Conservation (phyloP, 2,329 filamentous ascomycete genomes). For the Trichoderma pleuroti region DNA sequence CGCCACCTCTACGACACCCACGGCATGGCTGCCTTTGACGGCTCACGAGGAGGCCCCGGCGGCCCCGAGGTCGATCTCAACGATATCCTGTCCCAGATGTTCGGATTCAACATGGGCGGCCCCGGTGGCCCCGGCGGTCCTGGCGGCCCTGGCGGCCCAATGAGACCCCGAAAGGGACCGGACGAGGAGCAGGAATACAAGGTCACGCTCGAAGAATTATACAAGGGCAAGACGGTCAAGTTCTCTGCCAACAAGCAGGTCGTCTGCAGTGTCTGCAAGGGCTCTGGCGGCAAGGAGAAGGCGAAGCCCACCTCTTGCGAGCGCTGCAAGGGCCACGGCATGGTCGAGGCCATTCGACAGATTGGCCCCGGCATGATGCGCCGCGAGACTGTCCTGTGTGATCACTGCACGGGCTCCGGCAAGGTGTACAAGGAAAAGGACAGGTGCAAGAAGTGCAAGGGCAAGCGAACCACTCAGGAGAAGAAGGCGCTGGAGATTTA, state of each 20-base stretch:
- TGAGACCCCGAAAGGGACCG: conserved; percentile 65
- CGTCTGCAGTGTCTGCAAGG: conserved; percentile 82
- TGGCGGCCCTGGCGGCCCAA: conserved; percentile 44
- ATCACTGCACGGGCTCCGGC: conserved; percentile 80
- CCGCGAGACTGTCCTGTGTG: conserved; percentile 74
- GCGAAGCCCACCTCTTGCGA: conserved; percentile 80
- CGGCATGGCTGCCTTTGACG: conserved; percentile 94
- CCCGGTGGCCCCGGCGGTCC: conserved; percentile 43
- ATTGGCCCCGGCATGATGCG: conserved; percentile 85
- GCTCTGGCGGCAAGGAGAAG: conserved; percentile 86
- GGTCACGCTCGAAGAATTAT: conserved; percentile 88
- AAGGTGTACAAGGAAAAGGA: conserved; percentile 93
- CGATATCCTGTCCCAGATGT: conserved; percentile 92
- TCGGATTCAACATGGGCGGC: conserved; percentile 68
- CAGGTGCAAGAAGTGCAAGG: conserved; percentile 98
- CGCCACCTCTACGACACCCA: conserved; percentile 87
- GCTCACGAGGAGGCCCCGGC: conserved; percentile 58
- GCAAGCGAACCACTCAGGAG: conserved; percentile 77
- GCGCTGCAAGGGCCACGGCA: conserved; percentile 76
- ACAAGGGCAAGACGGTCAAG: conserved; percentile 97
- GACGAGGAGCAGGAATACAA: conserved; percentile 90
- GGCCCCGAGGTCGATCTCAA: conserved; percentile 79
- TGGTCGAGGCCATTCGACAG: conserved; percentile 72
- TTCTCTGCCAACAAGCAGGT: conserved; percentile 95
- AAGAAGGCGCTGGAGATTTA: conserved; percentile 96